Evolutionary conservation across 1,139 yeast species (phyloP), one percentile per base, ranked within the genome.

Genomic region (Saccharomyces hybrid): DNA sequence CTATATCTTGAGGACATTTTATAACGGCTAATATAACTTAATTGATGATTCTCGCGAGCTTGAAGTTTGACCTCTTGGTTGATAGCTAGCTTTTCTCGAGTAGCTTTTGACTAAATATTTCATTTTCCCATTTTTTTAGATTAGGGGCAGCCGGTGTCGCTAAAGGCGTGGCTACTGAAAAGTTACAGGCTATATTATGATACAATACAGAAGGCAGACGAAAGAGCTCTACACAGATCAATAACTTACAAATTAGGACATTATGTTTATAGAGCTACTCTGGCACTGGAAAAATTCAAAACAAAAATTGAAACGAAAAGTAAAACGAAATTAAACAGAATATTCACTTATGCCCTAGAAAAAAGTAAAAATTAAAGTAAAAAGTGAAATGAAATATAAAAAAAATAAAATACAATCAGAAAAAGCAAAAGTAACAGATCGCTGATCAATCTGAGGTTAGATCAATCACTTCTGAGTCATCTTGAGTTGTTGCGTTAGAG

Each of bases 1-100:
- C 72, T 67, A 52, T 68, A 68, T 49, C 70, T 60, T 3, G 71
- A 66, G 1, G 68, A 64, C 67, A 66, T 67, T 8, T 3, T 20
- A 20, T 20, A 3, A 20, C 4, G 23, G n/a, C 16, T 23, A n/a
- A 20, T 20, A 3, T 38, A n/a, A 29, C 14, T 48, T 4, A n/a
- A 13, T 26, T 26, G 8, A 38, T 3, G 16, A 25, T 47, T n/a
- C 23, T 20, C 23, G 23, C 23, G 23, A 20, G 23, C 23, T 20
- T 20, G 23, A 20, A 20, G 23, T 34, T 28, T 29, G 46, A 13
- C 13, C 23, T 20, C 23, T 3, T 20, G 4, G 4, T 20, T 20
- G 23, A 20, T 20, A 20, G 23, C 23, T 20, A 20, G 5, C 28
- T 20, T 16, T 41, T 11, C 31, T 26, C 31, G 20, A 46, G 23